These are phyloP conservation scores for Ustilago shanxiensis DNA, from an alignment of 1,284 basidiomycete genomes.

Conservation along the genomic window DNA sequence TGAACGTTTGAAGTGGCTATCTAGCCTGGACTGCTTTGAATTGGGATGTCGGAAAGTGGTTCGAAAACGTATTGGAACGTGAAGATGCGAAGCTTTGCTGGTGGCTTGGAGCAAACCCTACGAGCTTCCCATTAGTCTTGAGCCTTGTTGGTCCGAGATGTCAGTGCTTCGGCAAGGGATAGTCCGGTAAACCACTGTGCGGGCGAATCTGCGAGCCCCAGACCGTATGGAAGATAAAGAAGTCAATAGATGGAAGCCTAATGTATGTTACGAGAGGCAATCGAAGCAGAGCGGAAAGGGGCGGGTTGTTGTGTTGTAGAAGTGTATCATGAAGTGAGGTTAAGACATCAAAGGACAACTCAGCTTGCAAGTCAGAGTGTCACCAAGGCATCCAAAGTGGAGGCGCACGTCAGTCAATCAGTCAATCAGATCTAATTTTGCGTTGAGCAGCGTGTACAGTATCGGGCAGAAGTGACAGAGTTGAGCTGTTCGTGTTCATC, in stretches of 20 bases:
- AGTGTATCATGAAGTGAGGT: not conserved
- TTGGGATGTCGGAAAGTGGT: not conserved
- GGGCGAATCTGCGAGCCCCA: not conserved
- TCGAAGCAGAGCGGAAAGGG: not conserved
- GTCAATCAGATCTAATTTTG: constrained; percentile 2
- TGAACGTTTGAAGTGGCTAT: not conserved
- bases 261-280: not conserved
- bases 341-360: not conserved
- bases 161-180: not conserved
- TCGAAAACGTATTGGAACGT: too few species aligned
- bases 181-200: not conserved
- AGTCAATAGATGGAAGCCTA: too few species aligned
- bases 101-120: too few species aligned
- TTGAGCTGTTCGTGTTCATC: too few species aligned
- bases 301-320: too few species aligned
- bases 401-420: constrained; percentile 39
- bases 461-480: not conserved
- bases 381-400: constrained; percentile 18
- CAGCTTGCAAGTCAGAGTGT: constrained; percentile 1
- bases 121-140: too few species aligned
- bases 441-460: not conserved
- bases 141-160: too few species aligned
- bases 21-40: not conserved
- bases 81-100: too few species aligned
- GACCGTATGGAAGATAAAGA: not conserved